A percentile compares a stretch with the other conserved stretches of the same genome.
Evolutionary conservation across 1,284 basidiomycete genomes (phyloP).

Genomic region (Ganoderma lingzhi): DNA sequence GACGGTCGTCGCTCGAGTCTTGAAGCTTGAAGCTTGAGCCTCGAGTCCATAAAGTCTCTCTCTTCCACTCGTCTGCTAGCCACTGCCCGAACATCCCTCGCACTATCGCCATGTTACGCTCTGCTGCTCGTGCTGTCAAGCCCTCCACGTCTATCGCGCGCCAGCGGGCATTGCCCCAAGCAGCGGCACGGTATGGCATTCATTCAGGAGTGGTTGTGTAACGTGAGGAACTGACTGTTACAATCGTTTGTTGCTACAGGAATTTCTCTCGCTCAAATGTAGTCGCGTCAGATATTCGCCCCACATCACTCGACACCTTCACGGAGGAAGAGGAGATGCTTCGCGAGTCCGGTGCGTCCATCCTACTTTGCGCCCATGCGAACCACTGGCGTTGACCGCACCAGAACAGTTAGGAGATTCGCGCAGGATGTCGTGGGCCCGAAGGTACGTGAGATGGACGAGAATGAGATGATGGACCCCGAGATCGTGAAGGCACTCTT

Average conservation of each 20-base stretch:
- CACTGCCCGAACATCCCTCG: background rate
- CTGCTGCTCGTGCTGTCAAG: slow-evolving; percentile 25
- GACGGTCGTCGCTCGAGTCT: background rate
- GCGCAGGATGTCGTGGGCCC: slow-evolving; percentile 91
- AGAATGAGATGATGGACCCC: slow-evolving; percentile 96
- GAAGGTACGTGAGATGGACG: slow-evolving; percentile 97
- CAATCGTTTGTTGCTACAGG: slow-evolving; percentile 12
- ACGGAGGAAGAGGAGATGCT: slow-evolving; percentile 95
- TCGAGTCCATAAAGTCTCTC: background rate
- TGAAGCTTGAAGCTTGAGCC: too few species aligned
- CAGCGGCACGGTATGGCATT: slow-evolving; percentile 18
- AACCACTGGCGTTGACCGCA: background rate
- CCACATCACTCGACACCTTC: slow-evolving; percentile 79
- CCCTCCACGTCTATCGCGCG: slow-evolving; percentile 47
- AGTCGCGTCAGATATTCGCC: slow-evolving; percentile 26
- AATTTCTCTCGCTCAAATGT: slow-evolving; percentile 31
- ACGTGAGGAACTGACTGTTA: background rate
- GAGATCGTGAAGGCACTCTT: slow-evolving; percentile 90
- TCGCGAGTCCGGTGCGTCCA: slow-evolving; percentile 78
- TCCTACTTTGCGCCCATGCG: background rate
- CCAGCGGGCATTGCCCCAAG: slow-evolving; percentile 43
- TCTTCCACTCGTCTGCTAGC: background rate
- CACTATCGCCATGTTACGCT: slow-evolving; percentile 22
- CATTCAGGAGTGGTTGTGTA: background rate
- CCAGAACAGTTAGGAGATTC: slow-evolving; percentile 78